Evolutionary conservation across 2,329 filamentous ascomycete genomes (phyloP).

Genomic region (Daldinia sp.): DNA sequence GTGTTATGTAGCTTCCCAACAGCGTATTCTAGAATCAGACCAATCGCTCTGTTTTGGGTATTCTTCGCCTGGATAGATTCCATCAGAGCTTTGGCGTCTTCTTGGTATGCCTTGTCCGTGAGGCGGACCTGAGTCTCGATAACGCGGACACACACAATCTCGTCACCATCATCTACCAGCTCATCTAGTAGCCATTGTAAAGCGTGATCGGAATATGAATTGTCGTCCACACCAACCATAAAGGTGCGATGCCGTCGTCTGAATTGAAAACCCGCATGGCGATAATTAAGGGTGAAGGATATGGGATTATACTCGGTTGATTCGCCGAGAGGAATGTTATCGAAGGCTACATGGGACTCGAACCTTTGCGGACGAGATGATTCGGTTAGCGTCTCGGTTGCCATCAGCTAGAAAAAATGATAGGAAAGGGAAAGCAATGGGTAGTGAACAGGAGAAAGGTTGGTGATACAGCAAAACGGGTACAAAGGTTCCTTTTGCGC

Average conservation of each 20-base stretch:
- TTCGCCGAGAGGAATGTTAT: conserved; percentile 69
- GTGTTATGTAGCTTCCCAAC: conserved; percentile 91
- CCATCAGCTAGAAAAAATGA: conserved; percentile 45
- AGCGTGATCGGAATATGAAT: conserved; percentile 91
- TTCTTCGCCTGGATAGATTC: conserved; percentile 84
- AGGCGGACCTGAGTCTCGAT: conserved; percentile 83
- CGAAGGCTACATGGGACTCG: conserved; percentile 70
- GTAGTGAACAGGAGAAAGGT: conserved; percentile 14
- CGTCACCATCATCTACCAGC: conserved; percentile 91
- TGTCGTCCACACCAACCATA: conserved; percentile 90
- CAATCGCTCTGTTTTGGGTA: conserved; percentile 81
- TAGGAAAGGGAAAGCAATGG: conserved; percentile 13
- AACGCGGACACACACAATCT: conserved; percentile 90
- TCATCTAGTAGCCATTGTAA: conserved; percentile 93
- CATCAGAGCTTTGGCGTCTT: conserved; percentile 80
- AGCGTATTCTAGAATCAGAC: conserved; percentile 85
- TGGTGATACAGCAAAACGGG: conserved; percentile 25
- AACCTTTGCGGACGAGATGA: conserved; percentile 62
- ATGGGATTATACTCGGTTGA: conserved; percentile 69
- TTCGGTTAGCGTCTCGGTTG: conserved; percentile 52
- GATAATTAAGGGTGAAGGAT: conserved; percentile 84
- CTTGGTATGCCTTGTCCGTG: conserved; percentile 77
- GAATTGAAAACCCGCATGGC: conserved; percentile 87
- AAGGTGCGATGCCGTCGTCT: conserved; percentile 87
- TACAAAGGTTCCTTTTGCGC: conserved; percentile 35